phyloP scores from a whole-genome alignment of 176 grass and related monocot species.

The Juncus inflexus region DNA sequence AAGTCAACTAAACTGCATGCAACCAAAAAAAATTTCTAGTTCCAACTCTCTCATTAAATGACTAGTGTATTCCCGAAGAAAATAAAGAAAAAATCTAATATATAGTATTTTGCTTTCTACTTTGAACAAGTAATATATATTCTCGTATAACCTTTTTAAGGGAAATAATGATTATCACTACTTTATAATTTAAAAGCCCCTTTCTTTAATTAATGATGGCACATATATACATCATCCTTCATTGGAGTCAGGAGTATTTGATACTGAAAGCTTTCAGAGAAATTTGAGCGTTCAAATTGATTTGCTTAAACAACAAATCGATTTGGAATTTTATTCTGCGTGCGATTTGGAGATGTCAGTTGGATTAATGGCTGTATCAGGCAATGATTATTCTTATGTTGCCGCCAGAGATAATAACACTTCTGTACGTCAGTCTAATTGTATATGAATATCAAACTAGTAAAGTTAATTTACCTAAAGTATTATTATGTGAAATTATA shows the following conservation, averaged over 20 bases:
- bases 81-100: background rate
- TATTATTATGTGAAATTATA: too few species aligned
- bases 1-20: too few species aligned
- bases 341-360: background rate
- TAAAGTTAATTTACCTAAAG: too few species aligned
- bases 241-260: slow-evolving; percentile 56
- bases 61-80: background rate
- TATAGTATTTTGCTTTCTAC: background rate
- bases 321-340: background rate
- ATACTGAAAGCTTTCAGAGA: slow-evolving; percentile 61
- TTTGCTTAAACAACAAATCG: slow-evolving; percentile 44
- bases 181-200: background rate
- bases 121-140: background rate
- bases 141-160: background rate
- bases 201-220: slow-evolving; percentile 10
- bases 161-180: background rate
- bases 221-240: slow-evolving; percentile 33
- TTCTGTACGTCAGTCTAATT: slow-evolving; percentile 19
- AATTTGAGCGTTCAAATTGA: slow-evolving; percentile 69
- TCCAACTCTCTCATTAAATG: too few species aligned
- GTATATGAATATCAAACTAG: too few species aligned
- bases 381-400: slow-evolving; percentile 61
- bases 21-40: too few species aligned
- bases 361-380: slow-evolving; percentile 57
- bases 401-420: slow-evolving; percentile 42